Conservation (phyloP, 805 yeast genomes). For the Wickerhamiella vanderwaltii region DNA sequence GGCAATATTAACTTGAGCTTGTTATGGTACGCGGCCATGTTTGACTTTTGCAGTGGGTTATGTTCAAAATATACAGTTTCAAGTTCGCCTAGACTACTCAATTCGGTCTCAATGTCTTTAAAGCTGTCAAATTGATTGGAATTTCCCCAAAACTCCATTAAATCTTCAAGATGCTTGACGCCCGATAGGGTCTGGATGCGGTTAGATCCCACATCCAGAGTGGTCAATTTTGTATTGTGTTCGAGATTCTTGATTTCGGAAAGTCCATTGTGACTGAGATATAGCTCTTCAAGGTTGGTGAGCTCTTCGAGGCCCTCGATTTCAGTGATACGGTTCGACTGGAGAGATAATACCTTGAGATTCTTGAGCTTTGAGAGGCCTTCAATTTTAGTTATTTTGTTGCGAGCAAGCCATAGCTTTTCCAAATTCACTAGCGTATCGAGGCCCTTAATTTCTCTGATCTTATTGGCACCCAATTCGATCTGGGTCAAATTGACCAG, state of each 20-base stretch:
- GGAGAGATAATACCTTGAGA: conserved; percentile 71
- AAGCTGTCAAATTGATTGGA: conserved; percentile 58
- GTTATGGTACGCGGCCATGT: conserved; percentile 74
- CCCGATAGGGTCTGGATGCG: conserved; percentile 48
- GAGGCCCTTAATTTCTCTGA: conserved; percentile 44
- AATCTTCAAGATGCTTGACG: conserved; percentile 47
- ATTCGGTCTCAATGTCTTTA: conserved; percentile 53
- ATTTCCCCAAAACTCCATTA: conserved; percentile 93
- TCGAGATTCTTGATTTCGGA: conserved; percentile 67
- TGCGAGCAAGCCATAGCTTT: conserved; percentile 89
- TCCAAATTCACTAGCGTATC: conserved; percentile 43
- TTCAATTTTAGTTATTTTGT: conserved; percentile 52
- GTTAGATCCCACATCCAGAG: conserved; percentile 75
- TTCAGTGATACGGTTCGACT: conserved; percentile 66
- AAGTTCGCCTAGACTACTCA: conserved; percentile 48
- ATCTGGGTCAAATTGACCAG: conserved; percentile 49
- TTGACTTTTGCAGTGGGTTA: conserved; percentile 66
- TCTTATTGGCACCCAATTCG: conserved; percentile 84
- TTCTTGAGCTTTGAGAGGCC: conserved; percentile 48
- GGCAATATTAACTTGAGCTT: conserved; percentile 63
- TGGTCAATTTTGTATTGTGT: conserved; percentile 49
- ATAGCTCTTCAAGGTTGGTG: conserved; percentile 67
- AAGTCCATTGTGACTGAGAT: conserved; percentile 76
- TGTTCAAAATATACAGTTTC: conserved; percentile 92
- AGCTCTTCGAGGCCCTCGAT: conserved; percentile 72